A percentile compares a stretch with the other conserved stretches of the same genome.
These are phyloP conservation scores for Dothistroma pini DNA, from an alignment of 2,329 filamentous ascomycete species.

Conservation along the genomic window DNA sequence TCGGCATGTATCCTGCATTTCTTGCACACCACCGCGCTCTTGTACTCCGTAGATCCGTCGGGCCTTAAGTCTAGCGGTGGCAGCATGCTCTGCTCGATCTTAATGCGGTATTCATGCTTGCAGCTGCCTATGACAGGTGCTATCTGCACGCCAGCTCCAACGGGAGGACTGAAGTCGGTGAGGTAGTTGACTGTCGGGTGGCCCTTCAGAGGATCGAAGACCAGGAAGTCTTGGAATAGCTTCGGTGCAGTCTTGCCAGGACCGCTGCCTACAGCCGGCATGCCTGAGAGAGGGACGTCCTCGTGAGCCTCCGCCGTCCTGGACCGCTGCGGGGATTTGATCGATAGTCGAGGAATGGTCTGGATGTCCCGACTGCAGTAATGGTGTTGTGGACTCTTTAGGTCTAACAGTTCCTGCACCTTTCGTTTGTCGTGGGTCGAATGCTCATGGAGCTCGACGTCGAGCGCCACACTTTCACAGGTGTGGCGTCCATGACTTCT, in stretches of 20 bases:
- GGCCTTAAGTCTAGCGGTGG: constrained; percentile 42
- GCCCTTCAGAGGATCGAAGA: constrained; percentile 51
- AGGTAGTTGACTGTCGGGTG: constrained; percentile 43
- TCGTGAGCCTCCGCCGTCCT: background rate
- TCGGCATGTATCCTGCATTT: constrained; percentile 61
- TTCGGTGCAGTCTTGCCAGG: constrained; percentile 50
- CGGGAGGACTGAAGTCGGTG: constrained; percentile 55
- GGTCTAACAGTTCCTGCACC: background rate
- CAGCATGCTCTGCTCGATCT: constrained; percentile 52
- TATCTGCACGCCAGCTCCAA: constrained; percentile 37
- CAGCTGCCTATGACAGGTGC: constrained; percentile 47
- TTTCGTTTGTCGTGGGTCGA: background rate
- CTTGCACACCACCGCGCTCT: constrained; percentile 58
- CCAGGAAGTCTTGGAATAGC: constrained; percentile 50
- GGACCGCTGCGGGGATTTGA: background rate
- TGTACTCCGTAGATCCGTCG: constrained; percentile 46
- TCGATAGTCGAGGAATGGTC: background rate
- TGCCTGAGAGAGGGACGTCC: constrained; percentile 6
- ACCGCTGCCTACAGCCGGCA: constrained; percentile 19
- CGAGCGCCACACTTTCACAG: background rate
- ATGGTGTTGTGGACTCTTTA: background rate
- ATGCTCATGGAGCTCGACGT: background rate
- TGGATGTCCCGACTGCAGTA: background rate
- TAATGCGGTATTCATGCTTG: constrained; percentile 57
- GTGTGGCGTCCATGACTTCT: background rate